phyloP scores from a whole-genome alignment of 805 yeast genomes.

The Ogataea paraovalis region DNA sequence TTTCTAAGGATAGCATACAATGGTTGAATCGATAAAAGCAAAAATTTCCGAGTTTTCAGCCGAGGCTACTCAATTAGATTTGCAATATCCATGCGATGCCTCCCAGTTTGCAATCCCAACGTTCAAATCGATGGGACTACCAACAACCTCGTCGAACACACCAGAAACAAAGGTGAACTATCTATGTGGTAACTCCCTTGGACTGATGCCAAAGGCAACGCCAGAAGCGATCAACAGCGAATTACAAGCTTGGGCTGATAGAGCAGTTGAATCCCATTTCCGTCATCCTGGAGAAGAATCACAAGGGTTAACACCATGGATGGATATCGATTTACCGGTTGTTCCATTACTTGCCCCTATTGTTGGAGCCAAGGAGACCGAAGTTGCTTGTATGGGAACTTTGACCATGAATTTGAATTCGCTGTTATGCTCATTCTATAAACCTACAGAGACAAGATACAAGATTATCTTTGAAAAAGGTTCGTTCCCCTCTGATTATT shows the following conservation, averaged over 20 bases:
- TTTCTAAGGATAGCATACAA: no score
- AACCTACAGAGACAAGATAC: constrained; percentile 52
- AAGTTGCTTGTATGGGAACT: constrained; percentile 86
- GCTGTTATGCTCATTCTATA: constrained; percentile 67
- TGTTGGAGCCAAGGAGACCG: constrained; percentile 72
- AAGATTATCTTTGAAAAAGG: constrained; percentile 81
- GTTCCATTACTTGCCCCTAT: constrained; percentile 64
- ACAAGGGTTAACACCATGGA: constrained; percentile 63
- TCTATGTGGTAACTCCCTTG: constrained; percentile 92
- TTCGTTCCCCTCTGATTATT: constrained; percentile 91
- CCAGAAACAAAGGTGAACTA: constrained; percentile 40
- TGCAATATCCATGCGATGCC: constrained; percentile 34
- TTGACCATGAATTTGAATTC: constrained; percentile 80
- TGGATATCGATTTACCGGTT: constrained; percentile 76
- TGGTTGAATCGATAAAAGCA: no score
- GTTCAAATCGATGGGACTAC: constrained; percentile 52
- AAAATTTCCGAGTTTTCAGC: background rate
- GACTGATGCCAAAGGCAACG: constrained; percentile 75
- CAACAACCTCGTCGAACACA: constrained; percentile 8
- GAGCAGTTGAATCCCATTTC: constrained; percentile 86
- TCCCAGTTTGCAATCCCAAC: constrained; percentile 66
- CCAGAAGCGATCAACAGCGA: constrained; percentile 57
- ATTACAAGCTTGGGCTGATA: constrained; percentile 72
- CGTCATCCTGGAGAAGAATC: constrained; percentile 49
- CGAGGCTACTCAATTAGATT: constrained; percentile 37